These are phyloP conservation scores for Sordaria brevicollis DNA, from an alignment of 495 filamentous ascomycete genomes.

Conservation along the genomic window DNA sequence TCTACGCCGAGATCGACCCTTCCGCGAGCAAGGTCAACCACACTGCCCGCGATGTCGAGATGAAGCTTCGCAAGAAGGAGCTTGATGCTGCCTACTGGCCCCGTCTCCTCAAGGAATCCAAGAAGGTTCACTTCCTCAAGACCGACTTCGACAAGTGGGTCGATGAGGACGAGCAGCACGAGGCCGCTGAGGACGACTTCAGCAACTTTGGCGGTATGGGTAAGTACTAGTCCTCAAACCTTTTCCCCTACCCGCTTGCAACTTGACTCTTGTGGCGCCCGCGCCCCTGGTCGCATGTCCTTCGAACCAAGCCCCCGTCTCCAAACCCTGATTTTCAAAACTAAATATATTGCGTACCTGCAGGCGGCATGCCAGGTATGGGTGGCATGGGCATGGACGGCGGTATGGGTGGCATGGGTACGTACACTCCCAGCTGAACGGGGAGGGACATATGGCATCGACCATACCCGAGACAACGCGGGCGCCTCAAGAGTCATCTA, in stretches of 20 bases:
- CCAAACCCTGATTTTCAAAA: background rate
- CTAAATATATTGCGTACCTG: slow-evolving; percentile 8
- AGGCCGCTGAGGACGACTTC: slow-evolving; percentile 73
- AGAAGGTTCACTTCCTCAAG: slow-evolving; percentile 94
- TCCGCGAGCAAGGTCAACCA: slow-evolving; percentile 72
- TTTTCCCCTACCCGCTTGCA: background rate
- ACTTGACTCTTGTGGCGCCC: background rate
- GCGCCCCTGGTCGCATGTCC: background rate
- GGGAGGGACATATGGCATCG: background rate
- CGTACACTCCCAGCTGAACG: slow-evolving; percentile 14
- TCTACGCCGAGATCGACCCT: slow-evolving; percentile 86
- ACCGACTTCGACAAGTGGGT: slow-evolving; percentile 99
- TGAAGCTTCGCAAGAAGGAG: slow-evolving; percentile 95
- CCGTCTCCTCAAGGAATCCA: slow-evolving; percentile 74
- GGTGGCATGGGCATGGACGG: slow-evolving; percentile 13
- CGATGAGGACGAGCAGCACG: slow-evolving; percentile 98
- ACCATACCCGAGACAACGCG: slow-evolving; percentile 3
- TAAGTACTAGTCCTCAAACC: slow-evolving; percentile 19
- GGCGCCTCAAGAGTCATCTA: background rate
- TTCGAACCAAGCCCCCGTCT: background rate
- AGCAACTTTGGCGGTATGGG: slow-evolving; percentile 54
- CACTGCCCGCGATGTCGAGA: slow-evolving; percentile 72
- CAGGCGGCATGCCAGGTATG: slow-evolving; percentile 39
- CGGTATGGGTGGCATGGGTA: slow-evolving; percentile 28
- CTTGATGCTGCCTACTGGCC: slow-evolving; percentile 88